Evolutionary conservation across 1,284 basidiomycete genomes (phyloP).

Genomic region (Cystobasidium slooffiae): DNA sequence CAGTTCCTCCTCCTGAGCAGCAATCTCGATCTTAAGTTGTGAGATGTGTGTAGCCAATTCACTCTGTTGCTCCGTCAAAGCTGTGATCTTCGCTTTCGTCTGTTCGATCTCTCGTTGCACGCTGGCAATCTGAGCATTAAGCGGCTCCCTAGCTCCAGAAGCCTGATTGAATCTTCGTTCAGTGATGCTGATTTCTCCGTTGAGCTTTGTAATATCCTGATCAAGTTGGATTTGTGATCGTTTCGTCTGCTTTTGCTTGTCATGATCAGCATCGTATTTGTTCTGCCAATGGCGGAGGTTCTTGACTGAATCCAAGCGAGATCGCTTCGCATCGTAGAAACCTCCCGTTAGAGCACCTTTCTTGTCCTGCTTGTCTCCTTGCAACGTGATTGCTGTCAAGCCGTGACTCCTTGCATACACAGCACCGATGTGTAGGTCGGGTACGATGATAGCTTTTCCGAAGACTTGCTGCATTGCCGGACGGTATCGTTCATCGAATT

Average conservation of each 20-base stretch:
- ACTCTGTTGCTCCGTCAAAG: conserved; percentile 70
- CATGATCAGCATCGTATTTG: conserved; percentile 71
- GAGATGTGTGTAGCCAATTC: conserved; percentile 74
- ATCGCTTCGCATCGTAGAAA: conserved; percentile 88
- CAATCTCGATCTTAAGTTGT: conserved; percentile 64
- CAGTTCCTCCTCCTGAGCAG: conserved; percentile 74
- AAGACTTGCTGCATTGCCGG: conserved; percentile 98
- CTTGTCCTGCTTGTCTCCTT: conserved; percentile 96
- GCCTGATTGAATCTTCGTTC: conserved; percentile 74
- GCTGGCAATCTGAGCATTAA: conserved; percentile 68
- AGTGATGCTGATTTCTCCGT: conserved; percentile 74
- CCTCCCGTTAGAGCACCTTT: conserved; percentile 96
- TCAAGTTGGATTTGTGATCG: conserved; percentile 72
- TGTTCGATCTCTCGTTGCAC: conserved; percentile 74
- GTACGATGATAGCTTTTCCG: conserved; percentile 93
- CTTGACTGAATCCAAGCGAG: conserved; percentile 85
- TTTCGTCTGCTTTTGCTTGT: conserved; percentile 74
- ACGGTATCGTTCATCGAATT: conserved; percentile 71
- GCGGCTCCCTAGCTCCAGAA: conserved; percentile 69
- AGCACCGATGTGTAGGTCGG: conserved; percentile 86
- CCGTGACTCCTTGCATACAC: conserved; percentile 93
- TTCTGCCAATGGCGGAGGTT: conserved; percentile 75
- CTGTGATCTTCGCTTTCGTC: conserved; percentile 66
- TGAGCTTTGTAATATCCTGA: conserved; percentile 79
- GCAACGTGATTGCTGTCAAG: conserved; percentile 95